phyloP scores from a whole-genome alignment of 306 rosid genomes.

The Acacia melanoxylon region DNA sequence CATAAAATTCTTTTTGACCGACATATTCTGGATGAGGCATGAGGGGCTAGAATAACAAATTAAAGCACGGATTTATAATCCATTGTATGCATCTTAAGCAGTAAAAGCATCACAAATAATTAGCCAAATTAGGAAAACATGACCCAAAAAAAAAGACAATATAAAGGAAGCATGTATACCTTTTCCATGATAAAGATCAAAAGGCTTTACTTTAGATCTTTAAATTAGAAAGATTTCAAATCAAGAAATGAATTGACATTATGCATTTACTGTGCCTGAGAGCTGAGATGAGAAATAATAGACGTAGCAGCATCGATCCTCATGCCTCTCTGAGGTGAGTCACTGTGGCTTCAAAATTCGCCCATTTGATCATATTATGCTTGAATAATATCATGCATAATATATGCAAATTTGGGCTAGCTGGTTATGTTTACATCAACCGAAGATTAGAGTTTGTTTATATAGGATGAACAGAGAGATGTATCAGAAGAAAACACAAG shows the following conservation, averaged over 20 bases:
- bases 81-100: background rate
- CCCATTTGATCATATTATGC: background rate
- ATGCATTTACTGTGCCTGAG: background rate
- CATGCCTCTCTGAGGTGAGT: background rate
- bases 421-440: background rate
- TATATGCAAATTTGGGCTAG: background rate
- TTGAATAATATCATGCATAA: background rate
- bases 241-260: background rate
- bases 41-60: background rate
- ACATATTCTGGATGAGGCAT: too few relatives aligned
- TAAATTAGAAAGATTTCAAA: background rate
- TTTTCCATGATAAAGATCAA: background rate
- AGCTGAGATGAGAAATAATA: background rate
- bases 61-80: background rate
- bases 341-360: background rate
- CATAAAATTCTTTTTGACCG: background rate
- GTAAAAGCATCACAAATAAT: background rate
- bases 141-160: background rate
- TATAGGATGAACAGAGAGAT: background rate
- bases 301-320: background rate
- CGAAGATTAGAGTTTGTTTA: background rate
- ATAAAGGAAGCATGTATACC: background rate
- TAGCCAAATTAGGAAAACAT: background rate
- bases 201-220: background rate
- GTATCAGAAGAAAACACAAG: background rate